Base-by-base conservation (phyloP, 768 basidiomycete genomes). In the Psilocybe sp. region DNA sequence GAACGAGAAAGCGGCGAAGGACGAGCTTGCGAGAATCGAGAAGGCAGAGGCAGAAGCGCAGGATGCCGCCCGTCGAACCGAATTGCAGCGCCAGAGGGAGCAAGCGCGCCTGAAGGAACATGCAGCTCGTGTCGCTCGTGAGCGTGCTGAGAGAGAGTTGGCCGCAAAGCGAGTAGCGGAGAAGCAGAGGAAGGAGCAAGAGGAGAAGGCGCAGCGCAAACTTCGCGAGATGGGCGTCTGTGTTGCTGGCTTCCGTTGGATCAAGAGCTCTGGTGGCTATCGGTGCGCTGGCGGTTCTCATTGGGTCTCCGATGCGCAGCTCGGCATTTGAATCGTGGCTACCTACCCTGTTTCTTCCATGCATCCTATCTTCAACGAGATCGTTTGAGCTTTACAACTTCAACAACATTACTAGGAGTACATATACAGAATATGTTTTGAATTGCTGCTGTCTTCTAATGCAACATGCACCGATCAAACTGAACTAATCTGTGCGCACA, bases 151-250 rank as follows among this genome's bases (percentile, higher is more conserved):
- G 18, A 51, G 54, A 15, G 50, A 46, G 43, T 39, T 52, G 32
- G 51, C 49, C 47, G 56, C 53, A 28, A 51, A 56, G 45, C 35
- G 47, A 28, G 57, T 69, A 50, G 59, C 62, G 32, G 57, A 66
- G 50, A 51, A 52, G 42, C 35, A 52, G 37, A 34, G 55, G 20
- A 60, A 61, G 52, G 47, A 66, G 45, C 60, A 75, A 50, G 82
- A 84, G 49, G 70, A 59, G 4, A 62, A 64, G 55, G 69, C 64
- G 4, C 83, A 77, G 62, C 51, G 46, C 31, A 75, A 66, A 46
- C 54, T 82, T 13, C 64, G 71, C 1, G 19, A 46, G 1, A 75
- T 83, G 68, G 84, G 84, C 0, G 61, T 76, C 1, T 85, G 84
- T 53, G 58, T 61, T 3, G 52, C 34, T 14, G 65, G 65, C 20